Evolutionary conservation across 140 eudicot species (phyloP), one percentile per base, ranked within the genome.

Genomic region (Eryngium alpinum): DNA sequence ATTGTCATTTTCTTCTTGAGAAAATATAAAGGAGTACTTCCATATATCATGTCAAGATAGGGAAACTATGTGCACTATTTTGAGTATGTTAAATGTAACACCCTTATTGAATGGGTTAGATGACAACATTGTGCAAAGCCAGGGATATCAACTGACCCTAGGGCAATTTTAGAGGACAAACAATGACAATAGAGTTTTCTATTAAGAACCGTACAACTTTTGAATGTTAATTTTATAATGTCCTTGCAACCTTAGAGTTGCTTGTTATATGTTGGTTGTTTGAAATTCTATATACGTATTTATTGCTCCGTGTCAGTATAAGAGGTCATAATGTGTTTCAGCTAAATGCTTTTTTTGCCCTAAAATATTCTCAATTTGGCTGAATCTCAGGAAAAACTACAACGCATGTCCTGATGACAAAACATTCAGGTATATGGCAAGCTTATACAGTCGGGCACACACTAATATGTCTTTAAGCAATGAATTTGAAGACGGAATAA

Each of bases 361-460:
- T 84, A 18, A 76, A 74, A 21, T 63, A 81, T 51, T 74, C 59
- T 78, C 69, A 72, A 67, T 62, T 1, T 65, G 27, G 32, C 21
- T 51, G 74, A 74, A 50, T 75, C 84, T 65, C 93, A 94, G 99
- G 89, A 92, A 67, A 85, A 71, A 85, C 86, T 94, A 94, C 86
- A 90, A 79, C 81, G 89, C 91, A 9, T 92, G 99, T 85, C 99
- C 97, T 44, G 99, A 94, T 89, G 99, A 94, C 80, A 84, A 91
- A 78, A 86, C 97, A 66, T 94, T 94, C 86, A 91, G 83, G 87
- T 94, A 75, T 86, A 74, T 94, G 90, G 99, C 99, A 82, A 88
- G 93, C 72, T 49, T 90, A 79, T 94, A 94, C 78, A 94, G 99
- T 80, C 81, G 53, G 27, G 92, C 97, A 78, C 99, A 94, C 89